Conservation (phyloP, 305 asterid species). For the Solanum hybrid region DNA sequence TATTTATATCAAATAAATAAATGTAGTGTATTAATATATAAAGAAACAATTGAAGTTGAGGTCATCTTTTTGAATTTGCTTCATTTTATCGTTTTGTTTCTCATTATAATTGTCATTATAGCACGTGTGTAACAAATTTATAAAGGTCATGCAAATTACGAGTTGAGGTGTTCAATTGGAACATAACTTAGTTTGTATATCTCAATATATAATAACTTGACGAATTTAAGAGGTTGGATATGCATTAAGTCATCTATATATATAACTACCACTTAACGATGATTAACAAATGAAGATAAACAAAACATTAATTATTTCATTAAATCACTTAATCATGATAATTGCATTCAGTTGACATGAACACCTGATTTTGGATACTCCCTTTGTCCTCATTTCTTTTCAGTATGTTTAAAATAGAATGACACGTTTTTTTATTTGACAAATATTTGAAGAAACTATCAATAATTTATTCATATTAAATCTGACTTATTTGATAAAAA, state of each 20-base stretch:
- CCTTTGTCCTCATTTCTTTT: not conserved
- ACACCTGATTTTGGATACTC: accelerated
- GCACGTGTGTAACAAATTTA: no score
- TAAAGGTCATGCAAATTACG: not conserved
- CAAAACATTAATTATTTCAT: no score
- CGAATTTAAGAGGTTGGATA: not conserved
- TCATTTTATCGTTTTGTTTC: no score
- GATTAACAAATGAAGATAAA: no score
- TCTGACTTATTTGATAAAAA: not conserved
- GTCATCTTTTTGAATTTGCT: no score
- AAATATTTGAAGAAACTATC: not conserved
- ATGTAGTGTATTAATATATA: no score
- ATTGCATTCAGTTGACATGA: not conserved
- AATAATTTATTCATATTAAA: not conserved
- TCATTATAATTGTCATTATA: not conserved
- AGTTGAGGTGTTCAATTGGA: not conserved
- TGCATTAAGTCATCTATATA: not conserved
- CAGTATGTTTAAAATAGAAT: not conserved
- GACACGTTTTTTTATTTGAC: not conserved
- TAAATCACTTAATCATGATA: not conserved
- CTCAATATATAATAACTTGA: not conserved
- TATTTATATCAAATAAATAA: not conserved
- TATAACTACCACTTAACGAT: not conserved
- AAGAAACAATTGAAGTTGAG: no score
- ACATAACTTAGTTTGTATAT: not conserved